These are phyloP conservation scores for Suillus plorans DNA, from an alignment of 768 basidiomycete genomes.

Conservation along the genomic window DNA sequence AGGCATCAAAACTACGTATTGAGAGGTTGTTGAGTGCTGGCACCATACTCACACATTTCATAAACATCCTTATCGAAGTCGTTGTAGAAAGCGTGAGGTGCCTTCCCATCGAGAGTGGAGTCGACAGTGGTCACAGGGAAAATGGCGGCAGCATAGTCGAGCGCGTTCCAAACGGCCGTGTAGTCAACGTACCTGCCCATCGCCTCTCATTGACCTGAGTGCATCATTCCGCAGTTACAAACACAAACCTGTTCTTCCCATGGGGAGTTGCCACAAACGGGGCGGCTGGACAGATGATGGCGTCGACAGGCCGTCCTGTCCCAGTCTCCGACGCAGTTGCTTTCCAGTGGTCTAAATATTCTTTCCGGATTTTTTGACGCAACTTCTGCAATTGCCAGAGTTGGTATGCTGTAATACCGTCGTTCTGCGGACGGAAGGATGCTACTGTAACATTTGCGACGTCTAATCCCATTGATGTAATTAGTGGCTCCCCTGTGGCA, in stretches of 20 bases:
- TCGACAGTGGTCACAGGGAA: slow-evolving; percentile 69
- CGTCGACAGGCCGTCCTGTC: slow-evolving; percentile 75
- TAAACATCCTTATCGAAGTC: slow-evolving; percentile 48
- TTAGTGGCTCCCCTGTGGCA: slow-evolving; percentile 52
- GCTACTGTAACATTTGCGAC: slow-evolving; percentile 19
- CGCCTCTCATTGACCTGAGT: slow-evolving; percentile 3
- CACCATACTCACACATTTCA: slow-evolving; percentile 48
- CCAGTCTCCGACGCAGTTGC: slow-evolving; percentile 48
- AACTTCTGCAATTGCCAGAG: slow-evolving; percentile 69
- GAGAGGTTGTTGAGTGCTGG: neutral
- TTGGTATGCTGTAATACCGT: slow-evolving; percentile 51
- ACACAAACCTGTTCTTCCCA: slow-evolving; percentile 50
- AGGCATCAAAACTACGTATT: neutral
- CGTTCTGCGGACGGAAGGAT: slow-evolving; percentile 27
- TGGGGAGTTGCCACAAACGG: slow-evolving; percentile 65
- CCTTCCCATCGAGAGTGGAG: slow-evolving; percentile 48
- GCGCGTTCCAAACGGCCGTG: slow-evolving; percentile 61
- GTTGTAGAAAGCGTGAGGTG: slow-evolving; percentile 47
- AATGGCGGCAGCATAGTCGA: slow-evolving; percentile 61
- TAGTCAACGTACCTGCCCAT: slow-evolving; percentile 45
- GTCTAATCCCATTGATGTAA: slow-evolving; percentile 45
- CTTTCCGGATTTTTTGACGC: slow-evolving; percentile 44
- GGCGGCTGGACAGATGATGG: slow-evolving; percentile 65
- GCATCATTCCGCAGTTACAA: slow-evolving; percentile 3
- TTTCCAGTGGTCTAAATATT: slow-evolving; percentile 65